Base-by-base conservation (phyloP, 805 yeast species). In the Yarrowia sp. region DNA sequence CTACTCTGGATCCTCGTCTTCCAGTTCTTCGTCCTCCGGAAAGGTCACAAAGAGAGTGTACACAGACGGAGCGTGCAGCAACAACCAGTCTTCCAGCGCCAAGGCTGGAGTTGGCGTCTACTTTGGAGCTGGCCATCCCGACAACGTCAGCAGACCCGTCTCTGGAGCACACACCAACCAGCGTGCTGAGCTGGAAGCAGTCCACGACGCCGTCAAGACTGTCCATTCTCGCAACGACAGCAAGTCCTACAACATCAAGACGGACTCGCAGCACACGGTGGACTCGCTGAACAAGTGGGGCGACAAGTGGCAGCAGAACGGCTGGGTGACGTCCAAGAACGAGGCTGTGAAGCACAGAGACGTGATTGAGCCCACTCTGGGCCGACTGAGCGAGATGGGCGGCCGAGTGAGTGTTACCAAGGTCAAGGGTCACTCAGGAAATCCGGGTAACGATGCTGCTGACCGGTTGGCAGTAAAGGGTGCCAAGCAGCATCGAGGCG, bases 11-110 rank as follows among this genome's bases (percentile, higher is more conserved):
- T n/a, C n/a, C n/a, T n/a, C n/a, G n/a, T n/a, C n/a, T n/a, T n/a
- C n/a, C n/a, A n/a, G n/a, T n/a, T n/a, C n/a, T n/a, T n/a, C n/a
- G n/a, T n/a, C n/a, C 14, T 13, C 16, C 12, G 6, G 46, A 7
- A 19, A n/a, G 3, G 22, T 24, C 12, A n/a, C n/a, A n/a, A n/a
- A n/a, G n/a, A n/a, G n/a, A n/a, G 55, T 47, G 38, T 47, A 47
- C 66, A 33, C 55, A 13, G 55, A 47, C 12, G 55, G 38, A 31
- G 55, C 38, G 3, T 32, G 55, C 16, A 6, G 9, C 19, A 47
- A 32, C 55, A 47, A 42, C 49, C 49, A 42, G 22, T n/a, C 16
- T 24, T 25, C 49, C 22, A 27, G 16, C 12, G 49, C 49, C 13
- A 7, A 18, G 4, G 36, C 55, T 10, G 55, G 55, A 7, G 38